These are phyloP conservation scores for Jackrogersella multiformis DNA, from an alignment of 495 filamentous ascomycete genomes.

Conservation along the genomic window DNA sequence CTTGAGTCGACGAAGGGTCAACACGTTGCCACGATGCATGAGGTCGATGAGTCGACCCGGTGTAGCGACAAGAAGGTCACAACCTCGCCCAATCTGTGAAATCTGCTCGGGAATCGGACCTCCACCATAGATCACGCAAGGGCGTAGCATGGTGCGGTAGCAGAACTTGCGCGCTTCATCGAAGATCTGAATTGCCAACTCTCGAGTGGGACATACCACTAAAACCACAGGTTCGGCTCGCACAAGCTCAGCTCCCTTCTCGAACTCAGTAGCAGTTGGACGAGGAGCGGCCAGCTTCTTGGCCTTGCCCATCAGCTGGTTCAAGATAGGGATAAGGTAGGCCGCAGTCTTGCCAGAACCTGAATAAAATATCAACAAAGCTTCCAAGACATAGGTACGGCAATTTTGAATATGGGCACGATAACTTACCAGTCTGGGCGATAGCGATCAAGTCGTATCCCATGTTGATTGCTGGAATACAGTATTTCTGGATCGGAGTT, in stretches of 20 bases:
- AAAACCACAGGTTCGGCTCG: conserved; percentile 87
- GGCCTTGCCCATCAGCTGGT: conserved; percentile 92
- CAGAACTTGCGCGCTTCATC: conserved; percentile 90
- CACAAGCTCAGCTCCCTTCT: conserved; percentile 56
- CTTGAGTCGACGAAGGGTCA: conserved; percentile 79
- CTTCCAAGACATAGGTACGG: too few species aligned
- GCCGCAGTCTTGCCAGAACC: conserved; percentile 97
- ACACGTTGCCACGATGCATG: conserved; percentile 69
- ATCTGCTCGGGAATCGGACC: conserved; percentile 71
- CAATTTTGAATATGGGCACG: too few species aligned
- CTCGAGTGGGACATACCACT: conserved; percentile 85
- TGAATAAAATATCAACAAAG: conserved; percentile 47
- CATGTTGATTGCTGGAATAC: conserved; percentile 75
- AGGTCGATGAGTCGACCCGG: conserved; percentile 88
- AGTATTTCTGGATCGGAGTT: conserved; percentile 87
- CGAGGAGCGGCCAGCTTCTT: conserved; percentile 81
- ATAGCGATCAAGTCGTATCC: conserved; percentile 84
- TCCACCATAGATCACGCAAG: conserved; percentile 91
- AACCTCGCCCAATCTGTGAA: conserved; percentile 79
- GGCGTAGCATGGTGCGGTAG: conserved; percentile 93
- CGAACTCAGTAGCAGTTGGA: conserved; percentile 62
- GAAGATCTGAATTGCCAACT: conserved; percentile 93
- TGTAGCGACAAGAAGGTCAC: conserved; percentile 88
- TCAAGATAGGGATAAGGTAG: conserved; percentile 88
- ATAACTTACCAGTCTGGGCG: conserved; percentile 85